Conservation (phyloP, 495 filamentous ascomycete genomes). For the Penicillium taxi region DNA sequence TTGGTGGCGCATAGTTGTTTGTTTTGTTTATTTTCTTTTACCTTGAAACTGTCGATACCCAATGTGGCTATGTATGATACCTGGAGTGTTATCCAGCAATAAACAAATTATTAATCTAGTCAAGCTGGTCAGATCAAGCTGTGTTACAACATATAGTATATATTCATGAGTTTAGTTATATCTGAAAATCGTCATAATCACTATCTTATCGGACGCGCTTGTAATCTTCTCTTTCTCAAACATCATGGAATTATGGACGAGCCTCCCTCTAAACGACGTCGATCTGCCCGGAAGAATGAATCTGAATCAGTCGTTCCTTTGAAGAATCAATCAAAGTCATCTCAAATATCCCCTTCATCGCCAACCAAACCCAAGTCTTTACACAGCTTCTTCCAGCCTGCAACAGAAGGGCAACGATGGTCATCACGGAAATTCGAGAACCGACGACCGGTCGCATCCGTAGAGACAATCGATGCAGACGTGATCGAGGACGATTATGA, state of each 20-base stretch:
- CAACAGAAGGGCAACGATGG: slow-evolving; percentile 28
- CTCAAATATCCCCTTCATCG: slow-evolving; percentile 6
- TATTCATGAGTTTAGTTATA: too few species aligned
- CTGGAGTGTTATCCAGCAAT: slow-evolving; percentile 1
- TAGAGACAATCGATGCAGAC: slow-evolving; percentile 30
- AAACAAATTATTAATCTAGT: too few species aligned
- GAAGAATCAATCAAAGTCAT: slow-evolving; percentile 2
- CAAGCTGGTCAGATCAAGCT: too few species aligned
- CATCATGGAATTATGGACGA: slow-evolving; percentile 31
- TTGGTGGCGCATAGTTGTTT: slow-evolving; percentile 34
- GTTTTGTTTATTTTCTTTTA: not conserved
- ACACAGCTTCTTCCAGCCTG: slow-evolving; percentile 17
- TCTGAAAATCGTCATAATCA: too few species aligned
- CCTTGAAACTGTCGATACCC: slow-evolving; percentile 14
- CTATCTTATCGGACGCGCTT: slow-evolving; percentile 12
- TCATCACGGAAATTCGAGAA: slow-evolving; percentile 21
- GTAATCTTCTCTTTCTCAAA: slow-evolving; percentile 4
- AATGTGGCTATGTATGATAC: slow-evolving; percentile 9
- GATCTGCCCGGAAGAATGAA: slow-evolving; percentile 10
- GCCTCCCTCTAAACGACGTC: slow-evolving; percentile 42
- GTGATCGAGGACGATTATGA: slow-evolving; percentile 46
- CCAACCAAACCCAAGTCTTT: slow-evolving; percentile 15
- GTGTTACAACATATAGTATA: not conserved
- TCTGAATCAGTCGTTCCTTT: too few species aligned
- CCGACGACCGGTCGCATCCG: slow-evolving; percentile 6